Evolutionary conservation across 2,329 filamentous ascomycete species (phyloP), one percentile per base, ranked within the genome.

Genomic region (Xylariaceae sp.): DNA sequence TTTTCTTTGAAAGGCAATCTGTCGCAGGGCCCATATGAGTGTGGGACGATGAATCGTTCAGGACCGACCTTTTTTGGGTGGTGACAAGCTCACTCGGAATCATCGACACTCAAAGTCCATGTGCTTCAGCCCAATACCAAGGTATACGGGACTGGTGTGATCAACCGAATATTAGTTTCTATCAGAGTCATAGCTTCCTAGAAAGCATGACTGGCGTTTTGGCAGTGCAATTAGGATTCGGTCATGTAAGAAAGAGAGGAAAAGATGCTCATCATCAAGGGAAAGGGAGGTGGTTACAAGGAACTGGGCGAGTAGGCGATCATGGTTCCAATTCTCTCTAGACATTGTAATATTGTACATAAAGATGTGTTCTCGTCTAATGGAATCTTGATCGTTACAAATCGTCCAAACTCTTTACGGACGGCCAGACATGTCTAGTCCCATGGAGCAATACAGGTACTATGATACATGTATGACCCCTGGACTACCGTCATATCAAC

Each of bases 161-260:
- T 39, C 29, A 33, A 26, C 37, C 36, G 6, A 21, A n/a, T 33
- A 36, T 45, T 40, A 16, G 19, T 47, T 54, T 57, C 36, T 40
- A 17, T 50, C 29, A 51, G 31, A 53, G 53, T 58, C 52, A 48
- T 26, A 26, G 56, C 56, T 55, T 60, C 33, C 16, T 14, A 49
- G 50, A 47, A 33, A 53, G 53, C 52, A 58, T 56, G 62, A 59
- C 57, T 53, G 62, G 62, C 62, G 62, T 64, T 64, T 56, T 39
- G 57, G 62, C 33, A 49, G 53, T 60, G 17, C 46, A 41, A 56
- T 52, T 45, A 26, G 56, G 60, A 54, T 40, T 60, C 54, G 48
- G 52, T 49, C 51, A 24, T 54, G 45, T 53, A 59, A 56, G 55
- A 59, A 53, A 52, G 50, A 40, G 41, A 54, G 31, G 37, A 26